These are phyloP conservation scores for Volvariella surrecta DNA, from an alignment of 1,284 basidiomycete genomes.

Conservation along the genomic window DNA sequence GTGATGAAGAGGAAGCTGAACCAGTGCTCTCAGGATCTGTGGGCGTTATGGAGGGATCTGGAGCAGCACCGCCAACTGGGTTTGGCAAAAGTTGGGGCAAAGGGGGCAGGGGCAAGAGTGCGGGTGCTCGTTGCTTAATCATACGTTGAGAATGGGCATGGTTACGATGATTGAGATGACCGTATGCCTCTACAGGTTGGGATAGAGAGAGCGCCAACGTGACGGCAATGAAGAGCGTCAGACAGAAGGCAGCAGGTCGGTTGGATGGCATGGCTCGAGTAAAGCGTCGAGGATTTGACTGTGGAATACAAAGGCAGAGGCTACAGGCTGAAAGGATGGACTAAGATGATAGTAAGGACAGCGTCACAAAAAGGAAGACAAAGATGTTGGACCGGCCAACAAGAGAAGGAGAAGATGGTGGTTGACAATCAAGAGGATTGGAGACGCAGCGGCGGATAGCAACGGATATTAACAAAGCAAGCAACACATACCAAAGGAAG, in stretches of 20 bases:
- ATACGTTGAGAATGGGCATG: slow-evolving; percentile 57
- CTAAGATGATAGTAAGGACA: neutral
- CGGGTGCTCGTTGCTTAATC: slow-evolving; percentile 51
- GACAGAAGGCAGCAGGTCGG: slow-evolving; percentile 29
- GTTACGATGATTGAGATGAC: slow-evolving; percentile 35
- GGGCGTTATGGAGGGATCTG: slow-evolving; percentile 11
- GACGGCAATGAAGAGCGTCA: slow-evolving; percentile 58
- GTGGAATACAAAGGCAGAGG: neutral
- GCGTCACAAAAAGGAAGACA: neutral
- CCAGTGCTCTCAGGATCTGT: slow-evolving; percentile 5
- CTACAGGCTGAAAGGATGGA: neutral
- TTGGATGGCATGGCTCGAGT: neutral
- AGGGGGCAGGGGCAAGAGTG: slow-evolving; percentile 11
- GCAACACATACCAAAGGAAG: no score
- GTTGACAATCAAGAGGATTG: slow-evolving; percentile 1
- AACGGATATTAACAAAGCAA: no score
- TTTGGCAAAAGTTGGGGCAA: slow-evolving; percentile 4
- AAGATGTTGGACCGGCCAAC: slow-evolving; percentile 1
- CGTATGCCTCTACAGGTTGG: slow-evolving; percentile 33
- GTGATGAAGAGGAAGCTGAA: slow-evolving; percentile 7
- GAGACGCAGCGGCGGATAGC: neutral
- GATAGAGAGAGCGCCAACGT: slow-evolving; percentile 42
- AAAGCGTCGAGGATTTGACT: neutral
- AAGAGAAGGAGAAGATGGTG: neutral
- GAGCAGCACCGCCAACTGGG: slow-evolving; percentile 14